Percentiles rank a stretch among this genome's conserved stretches.
Evolutionary conservation across 768 basidiomycete genomes (phyloP).

Genomic region (Mycena filopes): DNA sequence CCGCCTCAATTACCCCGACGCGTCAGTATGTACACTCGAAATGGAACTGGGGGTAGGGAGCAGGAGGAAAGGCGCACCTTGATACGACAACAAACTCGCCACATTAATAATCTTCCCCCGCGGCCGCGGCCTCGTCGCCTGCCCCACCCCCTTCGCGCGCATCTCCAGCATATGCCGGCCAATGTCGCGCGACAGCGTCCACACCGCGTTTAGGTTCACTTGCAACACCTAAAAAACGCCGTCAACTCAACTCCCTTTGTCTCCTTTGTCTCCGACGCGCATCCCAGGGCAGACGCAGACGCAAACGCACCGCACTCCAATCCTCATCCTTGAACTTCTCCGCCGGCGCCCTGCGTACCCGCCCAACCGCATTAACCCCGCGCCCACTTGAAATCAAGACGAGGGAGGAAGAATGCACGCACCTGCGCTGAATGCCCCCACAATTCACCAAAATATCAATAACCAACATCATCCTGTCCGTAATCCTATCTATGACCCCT

Average conservation of each 20-base stretch:
- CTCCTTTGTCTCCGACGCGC: too few relatives aligned
- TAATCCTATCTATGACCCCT: slow-evolving; percentile 29
- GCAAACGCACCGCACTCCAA: slow-evolving; percentile 59
- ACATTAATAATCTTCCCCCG: slow-evolving; percentile 64
- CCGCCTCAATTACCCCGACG: slow-evolving; percentile 22
- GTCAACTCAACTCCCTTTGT: too few relatives aligned
- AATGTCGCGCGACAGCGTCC: slow-evolving; percentile 54
- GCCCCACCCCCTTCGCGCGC: slow-evolving; percentile 36
- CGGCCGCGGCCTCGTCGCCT: too few relatives aligned
- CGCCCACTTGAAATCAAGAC: too few relatives aligned
- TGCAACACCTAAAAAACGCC: slow-evolving; percentile 40
- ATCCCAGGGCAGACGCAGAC: too few relatives aligned
- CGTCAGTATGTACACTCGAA: not conserved
- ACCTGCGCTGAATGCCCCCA: slow-evolving; percentile 50
- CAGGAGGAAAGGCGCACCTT: too few relatives aligned
- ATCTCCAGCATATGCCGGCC: slow-evolving; percentile 58
- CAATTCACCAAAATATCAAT: slow-evolving; percentile 64
- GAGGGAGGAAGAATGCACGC: slow-evolving; percentile 4
- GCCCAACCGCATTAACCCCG: not conserved
- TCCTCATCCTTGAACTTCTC: slow-evolving; percentile 59
- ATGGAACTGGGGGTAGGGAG: too few relatives aligned
- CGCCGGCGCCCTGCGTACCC: slow-evolving; percentile 31
- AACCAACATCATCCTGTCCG: slow-evolving; percentile 30
- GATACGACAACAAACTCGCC: slow-evolving; percentile 48
- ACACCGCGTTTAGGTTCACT: slow-evolving; percentile 60